A percentile compares a stretch with the other conserved stretches of the same genome.
Conservation (phyloP, 805 yeast species). For the Ogataea zsoltii region DNA sequence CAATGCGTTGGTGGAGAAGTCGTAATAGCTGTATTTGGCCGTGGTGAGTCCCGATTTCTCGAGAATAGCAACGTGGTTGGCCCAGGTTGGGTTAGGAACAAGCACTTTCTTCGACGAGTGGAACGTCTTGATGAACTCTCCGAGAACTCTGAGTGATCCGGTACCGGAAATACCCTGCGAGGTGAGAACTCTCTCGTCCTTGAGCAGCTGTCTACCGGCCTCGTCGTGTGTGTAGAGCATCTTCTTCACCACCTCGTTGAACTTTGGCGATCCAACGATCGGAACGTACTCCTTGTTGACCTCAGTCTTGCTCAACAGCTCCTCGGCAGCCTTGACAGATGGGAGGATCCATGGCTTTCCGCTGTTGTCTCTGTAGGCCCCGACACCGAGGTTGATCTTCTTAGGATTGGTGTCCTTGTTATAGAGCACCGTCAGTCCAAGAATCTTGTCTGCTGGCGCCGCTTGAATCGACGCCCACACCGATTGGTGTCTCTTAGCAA, state of each 20-base stretch:
- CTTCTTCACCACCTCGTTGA: conserved; percentile 63
- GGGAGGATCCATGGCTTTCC: conserved; percentile 92
- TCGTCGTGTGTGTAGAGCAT: conserved; percentile 71
- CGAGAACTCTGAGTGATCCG: conserved; percentile 86
- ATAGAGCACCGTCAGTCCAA: conserved; percentile 76
- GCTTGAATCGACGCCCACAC: conserved; percentile 31
- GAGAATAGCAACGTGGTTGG: conserved; percentile 84
- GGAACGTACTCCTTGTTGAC: conserved; percentile 84
- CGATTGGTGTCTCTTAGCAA: conserved; percentile 26
- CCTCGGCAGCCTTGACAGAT: conserved; percentile 67
- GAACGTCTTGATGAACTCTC: conserved; percentile 70
- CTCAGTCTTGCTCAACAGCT: conserved; percentile 43
- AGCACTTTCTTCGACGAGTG: conserved; percentile 56
- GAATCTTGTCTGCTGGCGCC: conserved; percentile 86
- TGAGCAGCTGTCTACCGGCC: conserved; percentile 54
- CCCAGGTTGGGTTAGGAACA: conserved; percentile 92
- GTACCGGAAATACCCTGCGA: conserved; percentile 94
- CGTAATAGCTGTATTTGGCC: conserved; percentile 70
- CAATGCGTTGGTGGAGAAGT: conserved; percentile 57
- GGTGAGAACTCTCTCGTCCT: conserved; percentile 69
- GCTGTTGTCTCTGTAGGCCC: conserved; percentile 87
- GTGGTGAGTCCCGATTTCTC: conserved; percentile 67
- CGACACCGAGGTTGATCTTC: conserved; percentile 70
- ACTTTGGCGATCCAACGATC: conserved; percentile 75
- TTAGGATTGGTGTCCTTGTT: conserved; percentile 59